Evolutionary conservation across 202 grass and related monocot species (phyloP).

Genomic region (Panicum hallii): DNA sequence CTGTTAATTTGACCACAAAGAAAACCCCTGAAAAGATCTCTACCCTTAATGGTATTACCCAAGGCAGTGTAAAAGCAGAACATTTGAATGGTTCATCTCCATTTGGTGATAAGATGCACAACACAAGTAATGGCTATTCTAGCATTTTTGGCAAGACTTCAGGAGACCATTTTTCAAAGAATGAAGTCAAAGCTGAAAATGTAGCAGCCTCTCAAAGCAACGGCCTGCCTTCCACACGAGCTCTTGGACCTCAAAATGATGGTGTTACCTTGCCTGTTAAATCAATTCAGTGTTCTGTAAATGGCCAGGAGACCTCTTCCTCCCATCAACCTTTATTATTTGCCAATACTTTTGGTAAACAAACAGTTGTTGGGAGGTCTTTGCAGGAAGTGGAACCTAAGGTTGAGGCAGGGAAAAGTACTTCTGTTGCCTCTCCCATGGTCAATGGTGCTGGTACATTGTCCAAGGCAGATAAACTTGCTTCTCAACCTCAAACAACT

Average conservation of each 20-base stretch:
- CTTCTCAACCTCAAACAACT: constrained; percentile 39
- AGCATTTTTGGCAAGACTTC: constrained; percentile 18
- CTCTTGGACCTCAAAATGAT: constrained; percentile 24
- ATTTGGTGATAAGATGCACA: constrained; percentile 38
- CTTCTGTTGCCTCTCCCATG: constrained; percentile 3
- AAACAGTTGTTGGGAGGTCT: constrained; percentile 22
- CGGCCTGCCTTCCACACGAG: constrained; percentile 4
- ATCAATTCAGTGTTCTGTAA: constrained; percentile 30
- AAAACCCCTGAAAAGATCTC: constrained; percentile 54
- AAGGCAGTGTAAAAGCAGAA: constrained; percentile 31
- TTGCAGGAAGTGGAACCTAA: constrained; percentile 26
- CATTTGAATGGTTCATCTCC: constrained; percentile 36
- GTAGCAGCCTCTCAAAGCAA: constrained; percentile 6
- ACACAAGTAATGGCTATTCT: constrained; percentile 29
- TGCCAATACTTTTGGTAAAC: constrained; percentile 22
- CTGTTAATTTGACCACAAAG: constrained; percentile 51
- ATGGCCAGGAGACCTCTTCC: background rate
- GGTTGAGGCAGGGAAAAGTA: constrained; percentile 5
- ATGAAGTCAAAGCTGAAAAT: constrained; percentile 45
- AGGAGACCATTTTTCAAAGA: constrained; percentile 27
- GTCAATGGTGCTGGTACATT: background rate
- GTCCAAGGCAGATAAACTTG: constrained; percentile 10
- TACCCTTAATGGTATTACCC: constrained; percentile 43
- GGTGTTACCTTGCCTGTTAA: constrained; percentile 28
- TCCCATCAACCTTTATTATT: constrained; percentile 23